A percentile compares a stretch with the other conserved stretches of the same genome.
Evolutionary conservation across 108 stramenopile genomes (phyloP).

Genomic region (Epithemia pelagica): DNA sequence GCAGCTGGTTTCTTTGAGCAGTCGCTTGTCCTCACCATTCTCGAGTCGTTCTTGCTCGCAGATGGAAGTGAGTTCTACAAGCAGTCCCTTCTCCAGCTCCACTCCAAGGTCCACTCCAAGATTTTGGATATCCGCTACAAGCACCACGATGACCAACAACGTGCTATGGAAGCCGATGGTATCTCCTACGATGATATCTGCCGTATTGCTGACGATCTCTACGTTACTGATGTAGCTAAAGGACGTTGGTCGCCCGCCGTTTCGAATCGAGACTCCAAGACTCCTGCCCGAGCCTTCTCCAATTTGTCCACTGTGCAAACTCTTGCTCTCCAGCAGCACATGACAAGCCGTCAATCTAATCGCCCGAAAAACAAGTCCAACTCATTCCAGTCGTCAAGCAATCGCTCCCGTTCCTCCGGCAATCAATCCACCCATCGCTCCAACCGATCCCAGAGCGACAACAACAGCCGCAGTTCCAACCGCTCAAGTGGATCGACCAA

Average conservation of each 20-base stretch:
- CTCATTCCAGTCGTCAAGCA: too few species aligned
- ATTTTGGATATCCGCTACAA: neutral
- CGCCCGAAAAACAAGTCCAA: too few species aligned
- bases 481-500: too few species aligned
- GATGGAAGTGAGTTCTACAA: neutral
- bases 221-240: neutral
- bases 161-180: neutral
- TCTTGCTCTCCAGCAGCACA: neutral
- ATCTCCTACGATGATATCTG: neutral
- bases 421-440: too few species aligned
- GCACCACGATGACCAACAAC: neutral
- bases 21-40: neutral
- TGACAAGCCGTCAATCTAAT: too few species aligned
- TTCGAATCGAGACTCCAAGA: neutral
- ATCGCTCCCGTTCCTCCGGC: too few species aligned
- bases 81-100: neutral
- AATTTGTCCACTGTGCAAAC: neutral
- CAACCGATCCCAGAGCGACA: too few species aligned
- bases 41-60: neutral
- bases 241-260: neutral
- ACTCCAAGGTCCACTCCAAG: neutral
- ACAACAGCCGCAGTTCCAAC: too few species aligned
- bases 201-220: neutral
- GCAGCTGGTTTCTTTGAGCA: neutral
- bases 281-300: neutral